Evolutionary conservation across 2,329 filamentous ascomycete species (phyloP), one percentile per base, ranked within the genome.

Genomic region (Lasiodiplodia sp.): DNA sequence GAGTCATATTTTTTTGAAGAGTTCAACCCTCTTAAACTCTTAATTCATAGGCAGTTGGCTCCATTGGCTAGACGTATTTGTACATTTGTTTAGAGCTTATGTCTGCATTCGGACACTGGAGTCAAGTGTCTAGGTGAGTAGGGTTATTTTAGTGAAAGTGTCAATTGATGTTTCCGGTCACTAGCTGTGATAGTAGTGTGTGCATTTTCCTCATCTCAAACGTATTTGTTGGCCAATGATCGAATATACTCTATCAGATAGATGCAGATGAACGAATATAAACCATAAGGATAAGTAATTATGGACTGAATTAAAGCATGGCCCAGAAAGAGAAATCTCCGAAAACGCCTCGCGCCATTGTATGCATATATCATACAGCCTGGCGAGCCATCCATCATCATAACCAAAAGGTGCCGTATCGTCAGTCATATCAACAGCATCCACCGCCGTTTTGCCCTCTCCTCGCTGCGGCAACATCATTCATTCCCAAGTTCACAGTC

Each of bases 401-500:
- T 62, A 37, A 47, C 38, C 60, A 23, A 28, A 7, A n/a, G 38
- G 28, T 37, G 28, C 28, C 47, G 25, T 10, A 25, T 31, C 38
- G 10, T 67, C 55, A 38, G 25, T 40, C 65, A 38, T 51, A 57
- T 70, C 53, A 70, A 66, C 69, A 70, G 56, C 69, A 70, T 28
- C 69, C 69, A 31, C 69, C 69, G 25, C 75, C 76, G 31, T 74
- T 76, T 66, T 73, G 77, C 37, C 71, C 71, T 70, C 72, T 77
- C n/a, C 38, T 64, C 34, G 57, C 68, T 10, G 65, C 63, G 28
- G 75, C 75, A 1, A 75, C 77, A 73, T 82, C 81, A 53, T 80
- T 81, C 77, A 81, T 79, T 2, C 79, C 81, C 68, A 85, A 69
- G 55, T 81, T 84, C 53, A 85, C 79, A 4, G 78, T 79, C 66